Percentiles rank a stretch among this genome's conserved stretches.
Evolutionary conservation across 2,329 filamentous ascomycete genomes (phyloP).

Genomic region (Penicillium brevicompactum): DNA sequence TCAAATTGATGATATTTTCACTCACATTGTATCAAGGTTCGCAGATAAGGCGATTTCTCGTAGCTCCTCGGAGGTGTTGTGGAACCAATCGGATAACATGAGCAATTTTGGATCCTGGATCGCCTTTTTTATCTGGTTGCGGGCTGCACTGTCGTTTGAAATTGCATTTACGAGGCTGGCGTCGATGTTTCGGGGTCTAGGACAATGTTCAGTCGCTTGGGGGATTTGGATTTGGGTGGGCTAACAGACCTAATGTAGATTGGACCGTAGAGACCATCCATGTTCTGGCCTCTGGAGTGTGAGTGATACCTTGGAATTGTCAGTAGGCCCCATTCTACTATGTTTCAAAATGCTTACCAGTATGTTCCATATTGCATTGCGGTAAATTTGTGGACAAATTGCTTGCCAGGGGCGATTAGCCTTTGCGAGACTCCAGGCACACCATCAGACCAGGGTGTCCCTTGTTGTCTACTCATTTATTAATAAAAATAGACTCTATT

Average conservation of each 20-base stretch:
- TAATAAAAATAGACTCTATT: background rate
- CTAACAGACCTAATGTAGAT: conserved; percentile 46
- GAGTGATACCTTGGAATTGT: conserved; percentile 53
- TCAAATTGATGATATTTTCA: background rate
- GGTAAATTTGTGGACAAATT: conserved; percentile 54
- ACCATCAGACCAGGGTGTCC: conserved; percentile 60
- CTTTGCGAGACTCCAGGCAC: conserved; percentile 57
- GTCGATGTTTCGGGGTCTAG: background rate
- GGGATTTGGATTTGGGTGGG: conserved; percentile 24
- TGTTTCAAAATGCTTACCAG: conserved; percentile 29
- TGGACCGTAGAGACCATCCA: conserved; percentile 60
- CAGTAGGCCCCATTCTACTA: background rate
- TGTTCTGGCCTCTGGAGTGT: conserved; percentile 55
- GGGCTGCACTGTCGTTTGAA: conserved; percentile 39
- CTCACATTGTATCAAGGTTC: conserved; percentile 1
- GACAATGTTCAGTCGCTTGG: background rate
- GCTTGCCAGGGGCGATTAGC: conserved; percentile 50
- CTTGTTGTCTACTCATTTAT: conserved; percentile 33
- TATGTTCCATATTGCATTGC: conserved; percentile 58
- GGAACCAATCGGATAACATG: conserved; percentile 58
- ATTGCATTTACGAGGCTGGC: background rate
- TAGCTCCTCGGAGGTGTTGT: conserved; percentile 52
- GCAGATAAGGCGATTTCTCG: conserved; percentile 21
- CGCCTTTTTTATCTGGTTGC: conserved; percentile 47
- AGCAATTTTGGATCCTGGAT: conserved; percentile 40